Evolutionary conservation across 257 asterid species (phyloP), one percentile per base, ranked within the genome.

Genomic region (Solanum stenotomum): DNA sequence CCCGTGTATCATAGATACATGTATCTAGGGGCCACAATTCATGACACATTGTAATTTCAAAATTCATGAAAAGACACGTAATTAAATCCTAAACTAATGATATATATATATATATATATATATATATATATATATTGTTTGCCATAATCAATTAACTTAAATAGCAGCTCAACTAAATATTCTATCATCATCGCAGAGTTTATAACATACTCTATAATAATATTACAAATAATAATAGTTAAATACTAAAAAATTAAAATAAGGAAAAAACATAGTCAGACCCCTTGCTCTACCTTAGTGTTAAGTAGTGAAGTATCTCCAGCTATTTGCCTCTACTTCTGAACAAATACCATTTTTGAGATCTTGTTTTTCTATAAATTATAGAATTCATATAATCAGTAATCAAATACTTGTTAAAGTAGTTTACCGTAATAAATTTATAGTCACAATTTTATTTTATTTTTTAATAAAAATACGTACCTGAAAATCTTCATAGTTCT

Each of bases 351-450:
- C 20, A 85, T 42, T 86, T 90, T 85, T 33, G 59, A 85, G 12
- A 91, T 90, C 86, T 86, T 90, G 4, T 90, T 87, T 86, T 56
- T 89, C 95, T 93, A 91, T 87, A n/a, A 33, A 68, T 85, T 75
- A 70, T 71, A 71, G 11, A 27, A 18, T 38, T 14, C 13, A 49
- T 5, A 31, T 71, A 5, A 27, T 12, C 42, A 46, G 3, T 18
- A 46, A 16, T 46, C 16, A 78, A 42, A 25, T 42, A 63, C 7
- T 63, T 52, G 61, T 52, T 52, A 52, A 42, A 23, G 5, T 27
- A 25, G 33, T 37, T 6, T 23, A 77, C 27, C 25, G 10, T 8
- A 79, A 37, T 56, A 46, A 9, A 29, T 38, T 78, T 7, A 37
- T 7, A 20, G 5, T 4, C 27, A 84, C 23, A 35, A 31, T 13